phyloP scores from a whole-genome alignment of 2,329 filamentous ascomycete species.

The Exophiala sp. region DNA sequence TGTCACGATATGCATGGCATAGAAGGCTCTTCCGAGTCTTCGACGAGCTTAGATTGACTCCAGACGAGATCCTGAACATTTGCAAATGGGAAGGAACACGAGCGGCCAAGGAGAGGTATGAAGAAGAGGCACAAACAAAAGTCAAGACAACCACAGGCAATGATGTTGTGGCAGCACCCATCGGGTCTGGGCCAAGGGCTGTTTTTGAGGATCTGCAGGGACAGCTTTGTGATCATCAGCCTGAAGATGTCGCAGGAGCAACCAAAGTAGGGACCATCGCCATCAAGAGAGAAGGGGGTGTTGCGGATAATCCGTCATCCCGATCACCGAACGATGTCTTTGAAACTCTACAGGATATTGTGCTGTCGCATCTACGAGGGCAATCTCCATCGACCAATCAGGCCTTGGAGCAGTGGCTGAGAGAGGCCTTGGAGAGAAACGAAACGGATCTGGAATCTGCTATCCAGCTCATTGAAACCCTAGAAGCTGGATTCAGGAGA shows the following conservation, averaged over 20 bases:
- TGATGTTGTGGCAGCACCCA: constrained; percentile 39
- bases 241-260: constrained; percentile 3
- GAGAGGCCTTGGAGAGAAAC: constrained; percentile 47
- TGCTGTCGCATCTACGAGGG: constrained; percentile 14
- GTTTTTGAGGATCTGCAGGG: constrained; percentile 10
- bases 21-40: constrained; percentile 55
- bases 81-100: constrained; percentile 55
- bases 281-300: too few relatives aligned
- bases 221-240: not conserved
- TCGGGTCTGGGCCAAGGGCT: constrained; percentile 17
- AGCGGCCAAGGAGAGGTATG: constrained; percentile 43
- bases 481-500: constrained; percentile 7
- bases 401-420: constrained; percentile 53
- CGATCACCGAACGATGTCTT: constrained; percentile 7
- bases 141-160: constrained; percentile 58
- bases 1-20: constrained; percentile 58
- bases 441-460: constrained; percentile 20
- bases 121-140: constrained; percentile 52
- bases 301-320: not conserved
- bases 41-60: constrained; percentile 53
- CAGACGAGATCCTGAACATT: constrained; percentile 55
- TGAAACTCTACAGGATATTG: constrained; percentile 11
- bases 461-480: constrained; percentile 9
- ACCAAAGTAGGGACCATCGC: too few relatives aligned
- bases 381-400: constrained; percentile 10